Evolutionary conservation across 352 stramenopile species (phyloP).

Genomic region (Halophytophthora polymorphica): DNA sequence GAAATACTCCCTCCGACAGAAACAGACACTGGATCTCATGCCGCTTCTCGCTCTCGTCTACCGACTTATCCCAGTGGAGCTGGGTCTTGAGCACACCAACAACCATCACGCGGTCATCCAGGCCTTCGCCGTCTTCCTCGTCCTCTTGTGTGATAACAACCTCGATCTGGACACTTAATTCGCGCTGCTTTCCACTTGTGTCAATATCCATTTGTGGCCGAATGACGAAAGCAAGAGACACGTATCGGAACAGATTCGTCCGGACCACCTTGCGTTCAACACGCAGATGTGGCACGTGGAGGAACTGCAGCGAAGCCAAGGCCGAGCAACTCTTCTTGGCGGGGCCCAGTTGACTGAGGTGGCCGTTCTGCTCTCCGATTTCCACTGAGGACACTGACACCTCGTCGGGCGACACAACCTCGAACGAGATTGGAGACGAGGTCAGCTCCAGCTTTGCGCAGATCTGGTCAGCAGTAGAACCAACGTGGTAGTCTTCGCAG

Average conservation of each 20-base stretch:
- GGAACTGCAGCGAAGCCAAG: slow-evolving; percentile 17
- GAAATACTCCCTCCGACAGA: slow-evolving; percentile 56
- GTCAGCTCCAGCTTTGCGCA: slow-evolving; percentile 26
- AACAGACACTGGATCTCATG: slow-evolving; percentile 59
- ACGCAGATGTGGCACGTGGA: slow-evolving; percentile 16
- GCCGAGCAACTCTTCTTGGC: slow-evolving; percentile 8
- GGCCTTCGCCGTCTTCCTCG: slow-evolving; percentile 5
- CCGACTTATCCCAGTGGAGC: slow-evolving; percentile 18
- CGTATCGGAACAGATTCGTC: slow-evolving; percentile 20
- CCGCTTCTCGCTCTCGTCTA: slow-evolving; percentile 10
- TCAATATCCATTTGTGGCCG: slow-evolving; percentile 1
- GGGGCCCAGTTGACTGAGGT: slow-evolving; percentile 1
- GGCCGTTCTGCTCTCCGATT: slow-evolving; percentile 15
- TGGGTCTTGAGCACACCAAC: slow-evolving; percentile 33
- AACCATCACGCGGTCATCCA: slow-evolving; percentile 32
- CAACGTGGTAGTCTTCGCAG: slow-evolving; percentile 19
- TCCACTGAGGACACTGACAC: not conserved
- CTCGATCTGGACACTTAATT: slow-evolving; percentile 22
- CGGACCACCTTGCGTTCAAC: slow-evolving; percentile 9
- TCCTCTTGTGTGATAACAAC: slow-evolving; percentile 35
- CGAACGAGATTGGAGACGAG: slow-evolving; percentile 28
- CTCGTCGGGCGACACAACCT: slow-evolving; percentile 16
- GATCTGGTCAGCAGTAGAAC: slow-evolving; percentile 5
- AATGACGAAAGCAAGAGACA: slow-evolving; percentile 22
- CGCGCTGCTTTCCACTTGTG: slow-evolving; percentile 1